Evolutionary conservation across 1,284 basidiomycete genomes (phyloP).

Genomic region (Flammula alnicola): DNA sequence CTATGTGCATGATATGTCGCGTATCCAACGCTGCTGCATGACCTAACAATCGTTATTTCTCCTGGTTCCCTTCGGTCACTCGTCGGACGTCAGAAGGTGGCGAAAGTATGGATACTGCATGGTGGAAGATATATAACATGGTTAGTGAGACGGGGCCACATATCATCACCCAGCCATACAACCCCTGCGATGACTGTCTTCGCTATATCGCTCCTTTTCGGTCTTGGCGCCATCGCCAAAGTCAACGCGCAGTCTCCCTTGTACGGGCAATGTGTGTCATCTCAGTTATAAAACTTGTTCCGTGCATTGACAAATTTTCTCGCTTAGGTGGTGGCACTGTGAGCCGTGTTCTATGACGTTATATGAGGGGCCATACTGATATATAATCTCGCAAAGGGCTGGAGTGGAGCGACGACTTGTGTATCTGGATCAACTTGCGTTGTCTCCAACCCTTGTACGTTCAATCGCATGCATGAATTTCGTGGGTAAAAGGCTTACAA

Average conservation of each 20-base stretch:
- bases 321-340: conserved; percentile 25
- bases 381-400: conserved; percentile 34
- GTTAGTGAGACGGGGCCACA: neutral
- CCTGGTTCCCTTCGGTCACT: conserved; percentile 16
- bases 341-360: conserved; percentile 1
- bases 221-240: conserved; percentile 17
- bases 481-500: neutral
- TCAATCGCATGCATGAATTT: too few relatives aligned
- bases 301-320: neutral
- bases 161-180: neutral
- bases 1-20: neutral
- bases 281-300: too few relatives aligned
- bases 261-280: conserved; percentile 27
- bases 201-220: conserved; percentile 22
- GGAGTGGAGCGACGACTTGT: conserved; percentile 46
- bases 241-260: conserved; percentile 27
- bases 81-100: conserved; percentile 10
- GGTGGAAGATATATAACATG: conserved; percentile 9
- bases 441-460: conserved; percentile 34
- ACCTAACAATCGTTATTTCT: neutral
- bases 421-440: conserved; percentile 41
- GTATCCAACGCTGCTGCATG: too few relatives aligned
- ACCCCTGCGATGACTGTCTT: conserved; percentile 15
- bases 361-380: neutral
- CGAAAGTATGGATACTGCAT: conserved; percentile 1